Evolutionary conservation across 768 basidiomycete species (phyloP), one percentile per base, ranked within the genome.

Genomic region (Sporobolomyces phaffii): DNA sequence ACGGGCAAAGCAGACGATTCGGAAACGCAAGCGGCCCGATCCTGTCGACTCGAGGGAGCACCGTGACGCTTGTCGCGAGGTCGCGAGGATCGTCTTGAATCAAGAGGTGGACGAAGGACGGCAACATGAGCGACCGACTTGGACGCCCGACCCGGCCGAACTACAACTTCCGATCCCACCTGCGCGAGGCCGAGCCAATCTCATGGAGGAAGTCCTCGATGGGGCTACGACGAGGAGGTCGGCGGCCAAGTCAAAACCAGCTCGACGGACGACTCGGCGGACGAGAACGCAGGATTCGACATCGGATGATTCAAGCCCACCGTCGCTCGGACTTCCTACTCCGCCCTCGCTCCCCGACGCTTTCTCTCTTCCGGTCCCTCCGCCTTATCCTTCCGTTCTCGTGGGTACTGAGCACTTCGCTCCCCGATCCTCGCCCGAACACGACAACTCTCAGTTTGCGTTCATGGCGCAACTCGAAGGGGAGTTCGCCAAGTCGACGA

Each of bases 11-110:
- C 63, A 65, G 7, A 33, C 41, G n/a, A 17, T 34, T 3, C 41
- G 61, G 6, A 50, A 66, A 5, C 47, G 60, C 17, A 63, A 62
- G 49, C 34, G 43, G 59, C 9, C 43, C 18, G 54, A 62, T n/a
- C 26, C 34, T 49, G 2, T 11, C 34, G 62, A 64, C 38, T 26
- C 31, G 43, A n/a, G n/a, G 20, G 49, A 57, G 49, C 31, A 43
- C 24, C 52, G 65, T 44, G 38, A 54, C 18, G 65, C 61, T 7
- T 72, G 62, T 43, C 29, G 59, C 34, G 65, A 63, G 41, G 69
- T 70, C 38, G 69, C 64, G 9, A 38, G 52, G 17, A 57, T 60
- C 40, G 36, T 71, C 8, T 14, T 71, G 29, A 43, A 65, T 49
- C 50, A 51, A 10, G 59, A 49, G 9, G 29, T n/a, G 5, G 58